phyloP scores from a whole-genome alignment of 495 filamentous ascomycete species.

The Hypoxylon lenormandii region DNA sequence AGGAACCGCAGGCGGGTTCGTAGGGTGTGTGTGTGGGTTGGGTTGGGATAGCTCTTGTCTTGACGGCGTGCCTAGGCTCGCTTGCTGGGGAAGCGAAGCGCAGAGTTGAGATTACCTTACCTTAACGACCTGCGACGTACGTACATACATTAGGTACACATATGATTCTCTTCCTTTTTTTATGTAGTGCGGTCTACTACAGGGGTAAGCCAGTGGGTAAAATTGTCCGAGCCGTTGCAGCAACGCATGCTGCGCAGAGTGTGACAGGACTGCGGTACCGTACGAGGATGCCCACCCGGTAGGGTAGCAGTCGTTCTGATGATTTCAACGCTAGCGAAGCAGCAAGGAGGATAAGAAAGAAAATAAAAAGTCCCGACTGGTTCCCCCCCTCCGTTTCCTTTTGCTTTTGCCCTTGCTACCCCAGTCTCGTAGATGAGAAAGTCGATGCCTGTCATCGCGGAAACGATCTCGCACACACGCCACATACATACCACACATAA shows the following conservation, averaged over 20 bases:
- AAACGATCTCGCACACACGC: constrained; percentile 34
- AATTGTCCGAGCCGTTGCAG: constrained; percentile 51
- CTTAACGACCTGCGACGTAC: constrained; percentile 5
- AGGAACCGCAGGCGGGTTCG: not conserved
- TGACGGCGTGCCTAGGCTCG: not conserved
- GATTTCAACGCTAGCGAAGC: constrained; percentile 30
- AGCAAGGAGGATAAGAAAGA: constrained; percentile 5
- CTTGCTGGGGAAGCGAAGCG: not conserved
- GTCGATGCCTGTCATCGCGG: constrained; percentile 41
- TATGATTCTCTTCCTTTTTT: constrained; percentile 47
- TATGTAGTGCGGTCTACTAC: constrained; percentile 34
- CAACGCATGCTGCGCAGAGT: constrained; percentile 32
- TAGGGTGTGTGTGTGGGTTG: constrained; percentile 18
- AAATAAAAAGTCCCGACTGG: constrained; percentile 46
- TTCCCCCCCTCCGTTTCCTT: not conserved
- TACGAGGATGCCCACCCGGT: constrained; percentile 35
- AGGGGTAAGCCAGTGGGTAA: constrained; percentile 44
- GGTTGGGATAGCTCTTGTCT: no score
- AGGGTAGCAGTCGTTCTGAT: constrained; percentile 34
- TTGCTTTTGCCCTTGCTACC: constrained; percentile 6
- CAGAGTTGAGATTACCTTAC: constrained; percentile 45
- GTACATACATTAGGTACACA: constrained; percentile 30
- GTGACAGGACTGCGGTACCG: constrained; percentile 39
- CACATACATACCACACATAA: constrained; percentile 10
- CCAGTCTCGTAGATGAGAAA: constrained; percentile 10